Evolutionary conservation across 2,329 filamentous ascomycete species (phyloP).

Genomic region (Neonectria faginata): DNA sequence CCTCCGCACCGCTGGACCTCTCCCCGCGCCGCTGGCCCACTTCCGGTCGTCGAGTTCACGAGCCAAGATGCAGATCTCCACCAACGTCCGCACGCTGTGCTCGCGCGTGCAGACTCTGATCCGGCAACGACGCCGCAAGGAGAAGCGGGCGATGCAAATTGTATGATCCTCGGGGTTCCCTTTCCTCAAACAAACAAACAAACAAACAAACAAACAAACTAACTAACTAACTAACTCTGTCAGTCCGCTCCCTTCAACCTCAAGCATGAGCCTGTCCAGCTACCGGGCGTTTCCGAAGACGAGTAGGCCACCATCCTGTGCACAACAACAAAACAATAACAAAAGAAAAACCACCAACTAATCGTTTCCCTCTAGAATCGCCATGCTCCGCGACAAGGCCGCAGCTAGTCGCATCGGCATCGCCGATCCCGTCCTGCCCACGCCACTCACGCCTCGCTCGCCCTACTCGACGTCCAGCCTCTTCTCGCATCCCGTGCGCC

Average conservation of each 20-base stretch:
- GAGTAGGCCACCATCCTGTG: constrained; percentile 59
- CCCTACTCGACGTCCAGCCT: constrained; percentile 42
- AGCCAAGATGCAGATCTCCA: constrained; percentile 51
- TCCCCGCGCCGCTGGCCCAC: constrained; percentile 23
- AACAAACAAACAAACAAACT: background rate
- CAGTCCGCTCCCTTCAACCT: constrained; percentile 71
- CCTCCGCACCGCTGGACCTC: constrained; percentile 29
- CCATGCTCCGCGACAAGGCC: constrained; percentile 64
- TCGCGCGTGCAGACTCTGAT: constrained; percentile 59
- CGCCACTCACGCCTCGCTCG: constrained; percentile 37
- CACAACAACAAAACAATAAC: background rate
- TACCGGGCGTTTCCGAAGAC: constrained; percentile 68
- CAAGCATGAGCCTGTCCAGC: constrained; percentile 62
- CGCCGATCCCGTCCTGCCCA: constrained; percentile 48
- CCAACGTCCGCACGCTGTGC: constrained; percentile 58
- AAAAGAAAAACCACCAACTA: constrained; percentile 1
- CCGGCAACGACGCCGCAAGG: constrained; percentile 55
- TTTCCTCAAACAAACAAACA: background rate
- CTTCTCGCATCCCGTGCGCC: constrained; percentile 41
- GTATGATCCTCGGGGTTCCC: constrained; percentile 44
- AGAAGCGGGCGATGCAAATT: constrained; percentile 59
- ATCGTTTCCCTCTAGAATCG: constrained; percentile 52
- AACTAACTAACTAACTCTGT: constrained; percentile 34
- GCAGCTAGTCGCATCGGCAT: constrained; percentile 62
- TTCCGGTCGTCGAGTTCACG: constrained; percentile 33